Base-by-base conservation (phyloP, 306 rosid genomes). In the Citrullus colocynthis region DNA sequence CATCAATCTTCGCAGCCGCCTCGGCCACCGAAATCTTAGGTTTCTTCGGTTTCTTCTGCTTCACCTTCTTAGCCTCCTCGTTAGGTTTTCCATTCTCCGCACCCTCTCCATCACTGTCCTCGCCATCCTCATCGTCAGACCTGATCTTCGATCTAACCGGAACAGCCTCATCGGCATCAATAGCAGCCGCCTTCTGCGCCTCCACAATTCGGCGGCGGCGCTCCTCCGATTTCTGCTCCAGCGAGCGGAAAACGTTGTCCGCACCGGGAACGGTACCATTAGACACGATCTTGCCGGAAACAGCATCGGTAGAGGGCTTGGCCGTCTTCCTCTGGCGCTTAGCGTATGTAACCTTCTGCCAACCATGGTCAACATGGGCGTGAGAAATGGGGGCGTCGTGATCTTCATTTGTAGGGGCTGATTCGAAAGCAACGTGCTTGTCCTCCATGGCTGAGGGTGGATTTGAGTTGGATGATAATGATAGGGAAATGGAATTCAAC, bases 271-370 rank as follows among this genome's bases (percentile, higher is more conserved):
- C 28, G 13, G 81, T 15, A 1, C 83, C 89, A 61, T 85, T 84
- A 42, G 89, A 15, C 15, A 54, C 78, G 14, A 85, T 57, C 71
- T 84, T 86, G 57, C 21, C 83, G 24, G 82, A 74, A 3, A 57
- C 74, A 14, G 90, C 32, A 75, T 88, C 93, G 6, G 88, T 36
- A 52, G 86, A 42, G 77, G 58, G 48, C 73, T 86, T 87, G 76
- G 82, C 16, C 5, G 60, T 49, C 89, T 90, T 94, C 88, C 80
- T 90, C 84, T 87, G 95, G 21, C 91, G 90, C 86, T 89, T 94
- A 0, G 90, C 81, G 86, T 93, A 93, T 71, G 93, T 88, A 21
- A 94, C 98, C 92, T 94, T 94, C 78, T 92, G 96, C 98, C 98
- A 94, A 36, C 98, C 97, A 49, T 89, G 92, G 89, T 94, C 97